phyloP scores from a whole-genome alignment of 2,329 filamentous ascomycete species.

The Exophiala alcalophila region DNA sequence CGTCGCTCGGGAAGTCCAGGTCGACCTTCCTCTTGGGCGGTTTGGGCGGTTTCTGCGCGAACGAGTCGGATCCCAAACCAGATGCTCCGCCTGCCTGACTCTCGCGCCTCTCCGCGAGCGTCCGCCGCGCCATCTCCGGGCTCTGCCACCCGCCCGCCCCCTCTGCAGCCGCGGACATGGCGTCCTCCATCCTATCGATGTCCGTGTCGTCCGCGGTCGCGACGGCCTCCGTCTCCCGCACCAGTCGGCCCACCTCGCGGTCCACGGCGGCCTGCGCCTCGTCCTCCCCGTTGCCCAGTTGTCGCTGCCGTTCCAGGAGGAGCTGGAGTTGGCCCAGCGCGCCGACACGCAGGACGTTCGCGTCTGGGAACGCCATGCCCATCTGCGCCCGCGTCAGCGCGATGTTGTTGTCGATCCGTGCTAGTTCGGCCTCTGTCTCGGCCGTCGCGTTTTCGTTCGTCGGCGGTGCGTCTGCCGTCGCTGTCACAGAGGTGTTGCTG shows the following conservation, averaged over 20 bases:
- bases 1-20: conserved; percentile 45
- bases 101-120: conserved; percentile 6
- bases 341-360: conserved; percentile 45
- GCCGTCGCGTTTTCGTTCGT: conserved; percentile 13
- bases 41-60: conserved; percentile 1
- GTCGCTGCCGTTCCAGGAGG: conserved; percentile 53
- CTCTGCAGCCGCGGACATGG: conserved; percentile 37
- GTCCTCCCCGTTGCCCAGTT: conserved; percentile 41
- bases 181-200: conserved; percentile 29
- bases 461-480: not conserved
- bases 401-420: conserved; percentile 36
- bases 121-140: conserved; percentile 29
- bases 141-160: conserved; percentile 34
- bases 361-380: conserved; percentile 47
- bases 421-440: conserved; percentile 18
- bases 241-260: conserved; percentile 42
- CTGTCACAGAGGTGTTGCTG: conserved; percentile 7
- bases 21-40: conserved; percentile 38
- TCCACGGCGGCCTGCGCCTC: conserved; percentile 43
- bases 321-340: conserved; percentile 47
- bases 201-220: conserved; percentile 44
- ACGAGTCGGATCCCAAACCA: too few relatives aligned
- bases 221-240: conserved; percentile 53
- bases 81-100: too few relatives aligned
- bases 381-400: conserved; percentile 38